phyloP scores from a whole-genome alignment of 805 yeast species.

The Saturnispora halmiae region DNA sequence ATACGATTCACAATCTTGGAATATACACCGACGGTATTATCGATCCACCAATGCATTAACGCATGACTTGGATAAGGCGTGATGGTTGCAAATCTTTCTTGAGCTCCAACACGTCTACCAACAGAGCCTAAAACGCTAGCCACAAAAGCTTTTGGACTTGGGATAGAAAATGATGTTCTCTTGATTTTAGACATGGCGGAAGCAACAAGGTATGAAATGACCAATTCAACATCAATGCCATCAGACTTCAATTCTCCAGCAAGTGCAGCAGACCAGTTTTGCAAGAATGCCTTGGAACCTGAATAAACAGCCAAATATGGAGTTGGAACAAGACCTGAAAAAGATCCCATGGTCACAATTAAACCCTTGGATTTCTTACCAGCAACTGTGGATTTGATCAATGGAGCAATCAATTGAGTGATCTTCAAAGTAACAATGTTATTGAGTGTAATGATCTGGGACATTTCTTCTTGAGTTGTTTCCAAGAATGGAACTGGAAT shows the following conservation, averaged over 20 bases:
- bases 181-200: slow-evolving; percentile 93
- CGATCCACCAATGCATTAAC: slow-evolving; percentile 75
- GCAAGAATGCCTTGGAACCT: slow-evolving; percentile 92
- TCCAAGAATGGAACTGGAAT: slow-evolving; percentile 91
- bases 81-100: slow-evolving; percentile 73
- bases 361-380: slow-evolving; percentile 49
- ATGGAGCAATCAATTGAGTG: slow-evolving; percentile 72
- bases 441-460: slow-evolving; percentile 76
- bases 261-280: slow-evolving; percentile 83
- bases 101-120: slow-evolving; percentile 89
- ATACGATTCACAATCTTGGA: slow-evolving; percentile 57
- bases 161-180: slow-evolving; percentile 65
- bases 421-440: slow-evolving; percentile 74
- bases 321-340: slow-evolving; percentile 89
- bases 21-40: slow-evolving; percentile 73
- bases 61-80: slow-evolving; percentile 97
- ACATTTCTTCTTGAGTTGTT: slow-evolving; percentile 65
- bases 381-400: slow-evolving; percentile 47
- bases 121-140: slow-evolving; percentile 53
- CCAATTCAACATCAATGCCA: slow-evolving; percentile 77
- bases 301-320: slow-evolving; percentile 90
- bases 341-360: slow-evolving; percentile 91
- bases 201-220: slow-evolving; percentile 82
- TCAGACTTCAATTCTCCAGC: slow-evolving; percentile 69
- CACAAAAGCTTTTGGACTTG: slow-evolving; percentile 76